Evolutionary conservation across 176 grass and related monocot species (phyloP).

Genomic region (Oryza brachyantha): DNA sequence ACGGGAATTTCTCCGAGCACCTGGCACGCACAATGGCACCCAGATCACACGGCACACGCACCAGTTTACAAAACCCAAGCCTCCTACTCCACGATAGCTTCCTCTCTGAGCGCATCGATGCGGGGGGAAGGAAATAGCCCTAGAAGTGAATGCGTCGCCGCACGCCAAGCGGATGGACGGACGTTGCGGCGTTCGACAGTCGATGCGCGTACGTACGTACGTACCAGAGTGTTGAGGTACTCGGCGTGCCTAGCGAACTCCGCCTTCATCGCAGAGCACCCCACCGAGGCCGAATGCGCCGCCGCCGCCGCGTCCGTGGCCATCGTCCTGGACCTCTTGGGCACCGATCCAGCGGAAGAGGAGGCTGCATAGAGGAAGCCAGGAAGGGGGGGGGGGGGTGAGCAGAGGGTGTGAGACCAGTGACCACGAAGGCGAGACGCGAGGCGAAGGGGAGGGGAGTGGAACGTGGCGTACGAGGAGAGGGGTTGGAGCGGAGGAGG

Average conservation of each 20-base stretch:
- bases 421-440: not conserved
- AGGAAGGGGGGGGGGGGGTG: not conserved
- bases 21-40: not conserved
- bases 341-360: slow-evolving; percentile 11
- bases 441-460: not conserved
- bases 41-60: not conserved
- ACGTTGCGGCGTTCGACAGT: not conserved
- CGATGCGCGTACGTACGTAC: not conserved
- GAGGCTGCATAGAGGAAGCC: slow-evolving; percentile 26
- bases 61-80: not conserved
- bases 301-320: slow-evolving; percentile 21
- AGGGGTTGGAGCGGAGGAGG: not conserved
- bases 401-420: not conserved
- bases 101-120: not conserved
- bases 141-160: not conserved
- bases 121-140: not conserved
- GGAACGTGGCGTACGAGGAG: not conserved
- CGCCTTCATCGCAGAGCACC: slow-evolving; percentile 42
- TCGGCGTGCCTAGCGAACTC: slow-evolving; percentile 43
- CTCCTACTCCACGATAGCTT: not conserved
- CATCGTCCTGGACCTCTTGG: slow-evolving; percentile 48
- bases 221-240: slow-evolving; percentile 50
- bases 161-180: no score
- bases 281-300: not conserved
- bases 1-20: slow-evolving; percentile 36